These are phyloP conservation scores for Carex cristatella DNA, from an alignment of 176 grass and related monocot species.

Conservation along the genomic window DNA sequence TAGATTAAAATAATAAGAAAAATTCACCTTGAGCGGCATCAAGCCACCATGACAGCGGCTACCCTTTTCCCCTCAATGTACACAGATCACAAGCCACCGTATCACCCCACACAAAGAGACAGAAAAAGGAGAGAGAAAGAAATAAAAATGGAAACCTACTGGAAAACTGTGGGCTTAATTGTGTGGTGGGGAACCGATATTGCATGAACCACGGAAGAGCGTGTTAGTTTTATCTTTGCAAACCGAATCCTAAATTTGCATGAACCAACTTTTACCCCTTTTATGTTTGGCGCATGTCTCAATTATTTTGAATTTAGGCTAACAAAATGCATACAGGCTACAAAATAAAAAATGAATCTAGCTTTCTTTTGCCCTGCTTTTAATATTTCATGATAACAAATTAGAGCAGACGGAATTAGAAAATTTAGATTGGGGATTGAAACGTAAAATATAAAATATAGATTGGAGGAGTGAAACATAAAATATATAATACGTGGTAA, in stretches of 20 bases:
- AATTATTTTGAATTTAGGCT: background rate
- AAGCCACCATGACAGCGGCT: background rate
- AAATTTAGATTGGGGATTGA: too few species aligned
- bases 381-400: background rate
- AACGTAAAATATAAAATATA: too few species aligned
- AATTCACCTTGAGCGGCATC: constrained; percentile 1
- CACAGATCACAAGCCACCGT: background rate
- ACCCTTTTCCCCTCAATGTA: background rate
- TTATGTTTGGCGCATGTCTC: background rate
- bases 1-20: background rate
- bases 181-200: background rate
- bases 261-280: background rate
- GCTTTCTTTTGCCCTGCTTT: background rate
- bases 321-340: background rate
- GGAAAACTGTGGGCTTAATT: constrained; percentile 19
- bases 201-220: background rate
- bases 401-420: too few species aligned
- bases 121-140: background rate
- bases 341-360: too few species aligned
- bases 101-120: constrained; percentile 1
- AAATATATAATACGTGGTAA: too few species aligned
- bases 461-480: too few species aligned
- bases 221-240: constrained; percentile 9
- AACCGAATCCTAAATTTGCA: background rate
- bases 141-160: constrained; percentile 22